Base-by-base conservation (phyloP, 495 filamentous ascomycete genomes). In the Podospora sp. region DNA sequence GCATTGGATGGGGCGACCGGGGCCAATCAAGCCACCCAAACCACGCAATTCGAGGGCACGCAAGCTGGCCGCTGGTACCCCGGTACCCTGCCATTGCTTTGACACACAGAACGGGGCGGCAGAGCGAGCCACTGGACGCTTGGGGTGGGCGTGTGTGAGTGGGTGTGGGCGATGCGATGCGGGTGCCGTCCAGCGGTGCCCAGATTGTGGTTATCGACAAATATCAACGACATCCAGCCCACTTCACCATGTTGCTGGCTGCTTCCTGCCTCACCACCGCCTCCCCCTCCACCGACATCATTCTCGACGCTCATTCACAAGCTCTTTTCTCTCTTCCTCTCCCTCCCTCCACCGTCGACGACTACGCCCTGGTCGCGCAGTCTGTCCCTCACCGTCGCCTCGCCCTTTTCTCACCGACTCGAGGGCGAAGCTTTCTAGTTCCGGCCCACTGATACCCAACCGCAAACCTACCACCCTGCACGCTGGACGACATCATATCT, bases 221-320 rank as follows among this genome's bases (percentile, higher is more conserved):
- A 76, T 78, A 78, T 76, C 76, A 75, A 72, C 70, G 67, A 68
- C 67, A 53, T 67, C 71, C 65, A 71, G 68, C 71, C 75, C 67
- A 67, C 71, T 69, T 76, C 69, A 60, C 68, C 65, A 68, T 60
- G 65, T 68, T 72, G 62, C 61, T 62, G 62, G 29, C 63, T 62
- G 60, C 72, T 67, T n/a, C 68, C 68, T 72, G 68, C 29, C 67
- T 69, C 67, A 68, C 66, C 70, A 72, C 69, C 71, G 68, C 65
- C 69, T 65, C 52, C 36, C 33, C 60, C 52, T 25, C 67, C 60
- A 67, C 68, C 69, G 33, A 36, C 53, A 24, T 26, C 24, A 68
- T 71, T 77, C 68, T 69, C 73, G 69, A 75, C 80, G 65, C 72
- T 78, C 76, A 68, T 80, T 76, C 69, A 71, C 63, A 63, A 56